Base-by-base conservation (phyloP, 116 monocot genomes). In the Posidonia oceanica region DNA sequence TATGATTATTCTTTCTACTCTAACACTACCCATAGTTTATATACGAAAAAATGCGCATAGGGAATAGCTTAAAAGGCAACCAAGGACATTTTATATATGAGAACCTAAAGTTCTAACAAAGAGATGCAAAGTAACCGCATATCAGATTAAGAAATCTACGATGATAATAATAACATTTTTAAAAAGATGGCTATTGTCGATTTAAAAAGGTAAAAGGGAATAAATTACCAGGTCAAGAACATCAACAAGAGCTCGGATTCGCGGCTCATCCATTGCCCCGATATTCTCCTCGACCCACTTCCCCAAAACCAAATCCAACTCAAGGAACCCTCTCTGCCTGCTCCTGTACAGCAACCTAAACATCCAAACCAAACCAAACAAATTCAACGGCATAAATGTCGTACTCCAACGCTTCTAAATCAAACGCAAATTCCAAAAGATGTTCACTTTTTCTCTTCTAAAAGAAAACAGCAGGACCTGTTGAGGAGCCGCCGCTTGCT, bases 231-330 rank as follows among this genome's bases (percentile, higher is more conserved):
- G 81, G 77, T 91, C 86, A 51, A 96, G 91, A 22, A 91, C 91
- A 72, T 96, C 86, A 7, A 81, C 76, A 38, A 96, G 86, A 61
- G 91, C 86, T 76, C 71, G 77, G 41, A 96, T 91, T 29, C 75
- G 73, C 12, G 60, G 66, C 65, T 96, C 88, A 69, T 96, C 89
- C 96, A 96, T 76, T 36, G 83, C 78, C 1, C 64, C 71, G 39
- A 96, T 78, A 68, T 96, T 84, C 76, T 87, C 88, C 85, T 88
- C 88, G 6, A 96, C 91, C 95, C 95, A 96, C 17, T 76, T 91
- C 20, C 95, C 91, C 77, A 96, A 67, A 36, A 96, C 83, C 73
- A 96, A 72, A 69, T 96, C 95, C 63, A 96, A 62, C 69, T 96
- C 96, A 52, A 91, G 81, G 73, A 88, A 96, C 14, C 96, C 96